Conservation (phyloP, 768 basidiomycete genomes). For the Dentipellis sp. region DNA sequence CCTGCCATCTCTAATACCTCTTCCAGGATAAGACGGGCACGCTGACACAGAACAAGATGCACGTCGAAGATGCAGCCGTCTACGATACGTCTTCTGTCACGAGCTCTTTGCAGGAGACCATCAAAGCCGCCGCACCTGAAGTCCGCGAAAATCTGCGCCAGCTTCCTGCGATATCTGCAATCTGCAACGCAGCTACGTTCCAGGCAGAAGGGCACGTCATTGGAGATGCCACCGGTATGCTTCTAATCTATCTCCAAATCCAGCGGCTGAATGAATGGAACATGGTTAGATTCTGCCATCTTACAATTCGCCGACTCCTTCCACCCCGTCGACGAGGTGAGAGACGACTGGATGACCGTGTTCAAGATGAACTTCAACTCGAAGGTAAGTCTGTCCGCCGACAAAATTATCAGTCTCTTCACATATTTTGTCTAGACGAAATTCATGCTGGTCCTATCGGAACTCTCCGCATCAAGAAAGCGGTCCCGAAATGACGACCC, state of each 20-base stretch:
- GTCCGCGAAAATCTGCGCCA: conserved; percentile 13
- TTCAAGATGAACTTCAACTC: conserved; percentile 28
- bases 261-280: neutral
- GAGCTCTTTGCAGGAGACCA: neutral
- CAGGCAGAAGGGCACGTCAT: conserved; percentile 28
- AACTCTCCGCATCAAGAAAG: conserved; percentile 5
- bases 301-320: conserved; percentile 37
- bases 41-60: conserved; percentile 52
- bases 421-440: conserved; percentile 31
- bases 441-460: conserved; percentile 40
- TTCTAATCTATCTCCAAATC: neutral
- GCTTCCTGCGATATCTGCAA: conserved; percentile 31
- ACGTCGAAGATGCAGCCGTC: conserved; percentile 38
- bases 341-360: conserved; percentile 14
- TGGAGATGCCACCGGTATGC: conserved; percentile 47
- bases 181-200: conserved; percentile 45
- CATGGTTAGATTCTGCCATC: conserved; percentile 38
- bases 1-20: neutral
- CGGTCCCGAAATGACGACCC: neutral
- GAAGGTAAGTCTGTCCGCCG: conserved; percentile 21
- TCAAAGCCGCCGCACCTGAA: neutral
- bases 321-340: conserved; percentile 1
- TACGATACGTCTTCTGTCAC: conserved; percentile 21
- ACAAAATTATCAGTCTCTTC: no score
- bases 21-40: conserved; percentile 49